Percentiles rank a stretch among this genome's conserved stretches.
Conservation (phyloP, 208 protist genomes). For the Herpetomonas samuelpessoai region DNA sequence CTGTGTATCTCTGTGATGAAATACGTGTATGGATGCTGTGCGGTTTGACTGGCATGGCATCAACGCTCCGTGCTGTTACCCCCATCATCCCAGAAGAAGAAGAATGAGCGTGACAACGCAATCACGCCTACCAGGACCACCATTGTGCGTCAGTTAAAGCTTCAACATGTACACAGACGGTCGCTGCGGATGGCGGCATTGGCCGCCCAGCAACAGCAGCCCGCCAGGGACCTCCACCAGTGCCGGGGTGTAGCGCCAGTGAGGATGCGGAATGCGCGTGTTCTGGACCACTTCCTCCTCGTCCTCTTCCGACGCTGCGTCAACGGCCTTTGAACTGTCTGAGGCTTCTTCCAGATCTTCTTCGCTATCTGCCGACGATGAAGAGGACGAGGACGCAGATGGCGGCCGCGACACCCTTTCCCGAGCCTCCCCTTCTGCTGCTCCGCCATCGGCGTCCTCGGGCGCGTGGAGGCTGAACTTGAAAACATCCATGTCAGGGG, state of each 20-base stretch:
- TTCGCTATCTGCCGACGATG: background rate
- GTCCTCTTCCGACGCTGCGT: background rate
- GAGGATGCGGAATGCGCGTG: constrained; percentile 19
- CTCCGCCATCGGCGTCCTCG: background rate
- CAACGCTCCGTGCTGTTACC: too few relatives aligned
- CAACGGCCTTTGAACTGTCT: too few relatives aligned
- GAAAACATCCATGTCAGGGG: background rate
- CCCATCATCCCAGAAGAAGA: too few relatives aligned
- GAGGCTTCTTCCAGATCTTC: too few relatives aligned
- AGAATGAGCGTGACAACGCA: too few relatives aligned
- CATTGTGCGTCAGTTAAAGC: too few relatives aligned
- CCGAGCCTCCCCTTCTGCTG: background rate
- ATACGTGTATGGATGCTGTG: too few relatives aligned
- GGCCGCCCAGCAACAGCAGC: constrained; percentile 54
- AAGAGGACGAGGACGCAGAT: background rate
- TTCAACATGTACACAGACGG: constrained; percentile 23
- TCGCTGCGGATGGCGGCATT: constrained; percentile 66
- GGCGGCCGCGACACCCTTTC: background rate
- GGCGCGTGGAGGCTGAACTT: background rate
- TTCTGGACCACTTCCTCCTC: constrained; percentile 3
- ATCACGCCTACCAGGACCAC: too few relatives aligned
- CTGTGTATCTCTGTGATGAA: too few relatives aligned
- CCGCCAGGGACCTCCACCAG: constrained; percentile 22
- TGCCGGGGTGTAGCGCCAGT: constrained; percentile 71
- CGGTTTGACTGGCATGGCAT: too few relatives aligned